A percentile compares a stretch with the other conserved stretches of the same genome.
phyloP scores from a whole-genome alignment of 768 basidiomycete species.

The Lactarius tabidus region DNA sequence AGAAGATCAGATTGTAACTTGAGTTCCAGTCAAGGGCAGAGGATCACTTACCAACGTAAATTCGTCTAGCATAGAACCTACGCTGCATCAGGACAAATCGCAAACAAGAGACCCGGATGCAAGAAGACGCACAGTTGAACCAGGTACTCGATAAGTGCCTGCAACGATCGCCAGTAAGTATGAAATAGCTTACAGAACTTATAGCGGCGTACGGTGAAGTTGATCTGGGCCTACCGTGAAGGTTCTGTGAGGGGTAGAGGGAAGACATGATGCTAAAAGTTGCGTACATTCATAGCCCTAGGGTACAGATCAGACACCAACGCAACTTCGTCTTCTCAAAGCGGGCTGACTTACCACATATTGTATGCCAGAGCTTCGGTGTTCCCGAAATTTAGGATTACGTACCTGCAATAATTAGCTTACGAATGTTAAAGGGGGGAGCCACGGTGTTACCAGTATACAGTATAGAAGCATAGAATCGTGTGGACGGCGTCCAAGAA shows the following conservation, averaged over 20 bases:
- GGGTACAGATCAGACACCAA: background rate
- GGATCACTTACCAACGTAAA: background rate
- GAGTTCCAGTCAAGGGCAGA: background rate
- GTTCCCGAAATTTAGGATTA: constrained; percentile 44
- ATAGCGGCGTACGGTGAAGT: background rate
- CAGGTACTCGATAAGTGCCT: background rate
- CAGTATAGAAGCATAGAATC: constrained; percentile 40
- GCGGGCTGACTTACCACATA: constrained; percentile 38
- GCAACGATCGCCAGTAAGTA: background rate
- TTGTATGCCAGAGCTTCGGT: constrained; percentile 36
- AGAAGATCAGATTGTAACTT: background rate
- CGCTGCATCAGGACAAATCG: background rate
- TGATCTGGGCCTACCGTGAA: background rate
- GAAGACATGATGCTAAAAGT: background rate
- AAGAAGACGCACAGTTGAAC: too few species aligned
- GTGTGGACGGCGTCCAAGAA: constrained; percentile 45
- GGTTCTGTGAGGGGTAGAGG: constrained; percentile 14
- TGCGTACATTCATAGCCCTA: constrained; percentile 28
- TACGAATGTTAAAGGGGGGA: background rate
- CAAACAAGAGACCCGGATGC: too few species aligned
- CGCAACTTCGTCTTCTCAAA: background rate
- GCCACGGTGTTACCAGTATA: constrained; percentile 43
- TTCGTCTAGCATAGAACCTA: constrained; percentile 9
- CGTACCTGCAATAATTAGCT: constrained; percentile 35
- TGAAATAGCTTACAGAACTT: background rate